Evolutionary conservation across 257 asterid genomes (phyloP).

Genomic region (Verbascum thapsus): DNA sequence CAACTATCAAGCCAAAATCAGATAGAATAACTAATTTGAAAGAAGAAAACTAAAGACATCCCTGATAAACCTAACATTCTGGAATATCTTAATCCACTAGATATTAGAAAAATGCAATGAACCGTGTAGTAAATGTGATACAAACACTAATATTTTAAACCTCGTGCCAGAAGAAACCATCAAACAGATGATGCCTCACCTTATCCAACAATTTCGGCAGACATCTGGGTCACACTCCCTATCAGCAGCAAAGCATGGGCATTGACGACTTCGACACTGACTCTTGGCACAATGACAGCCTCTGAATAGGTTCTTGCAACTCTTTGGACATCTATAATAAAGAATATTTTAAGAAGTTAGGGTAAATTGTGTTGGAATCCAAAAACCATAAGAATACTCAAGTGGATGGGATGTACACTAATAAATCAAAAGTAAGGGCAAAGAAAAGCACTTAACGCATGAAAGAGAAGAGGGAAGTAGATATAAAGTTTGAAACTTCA

Average conservation of each 20-base stretch:
- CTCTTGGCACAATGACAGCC: slow-evolving; percentile 99
- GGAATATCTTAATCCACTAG: slow-evolving; percentile 22
- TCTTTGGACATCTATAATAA: slow-evolving; percentile 77
- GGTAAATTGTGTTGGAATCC: too few species aligned
- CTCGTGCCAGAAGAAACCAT: slow-evolving; percentile 29
- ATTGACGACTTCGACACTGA: slow-evolving; percentile 98
- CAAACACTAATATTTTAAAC: slow-evolving; percentile 13
- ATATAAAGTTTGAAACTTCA: slow-evolving; percentile 18
- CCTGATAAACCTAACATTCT: slow-evolving; percentile 14
- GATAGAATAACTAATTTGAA: slow-evolving; percentile 28
- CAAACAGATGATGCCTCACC: slow-evolving; percentile 49
- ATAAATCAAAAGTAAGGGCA: too few species aligned
- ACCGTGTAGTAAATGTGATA: background rate
- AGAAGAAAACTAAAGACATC: slow-evolving; percentile 6
- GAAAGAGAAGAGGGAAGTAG: slow-evolving; percentile 5
- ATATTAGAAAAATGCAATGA: slow-evolving; percentile 8
- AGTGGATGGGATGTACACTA: too few species aligned
- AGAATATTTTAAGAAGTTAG: slow-evolving; percentile 24
- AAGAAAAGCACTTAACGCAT: background rate
- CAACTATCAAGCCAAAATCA: slow-evolving; percentile 65
- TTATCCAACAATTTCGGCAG: slow-evolving; percentile 96
- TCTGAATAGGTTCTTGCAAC: slow-evolving; percentile 92
- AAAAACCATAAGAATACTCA: too few species aligned
- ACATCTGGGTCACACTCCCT: slow-evolving; percentile 98
- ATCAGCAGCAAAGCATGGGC: slow-evolving; percentile 97